phyloP scores from a whole-genome alignment of 345 rosid genomes.

The Populus euphratica region DNA sequence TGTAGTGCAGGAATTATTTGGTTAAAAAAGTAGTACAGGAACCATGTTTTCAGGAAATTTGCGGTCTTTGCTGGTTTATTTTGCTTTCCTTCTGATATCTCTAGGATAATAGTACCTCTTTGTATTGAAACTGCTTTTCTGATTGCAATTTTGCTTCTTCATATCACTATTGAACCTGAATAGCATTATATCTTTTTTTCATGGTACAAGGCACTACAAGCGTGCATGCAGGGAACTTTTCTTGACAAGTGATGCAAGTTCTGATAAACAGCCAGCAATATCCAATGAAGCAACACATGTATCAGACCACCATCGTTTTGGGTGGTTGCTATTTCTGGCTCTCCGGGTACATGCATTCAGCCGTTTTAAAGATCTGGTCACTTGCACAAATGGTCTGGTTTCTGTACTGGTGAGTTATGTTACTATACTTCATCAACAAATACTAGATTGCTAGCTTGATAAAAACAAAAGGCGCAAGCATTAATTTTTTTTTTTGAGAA shows the following conservation, averaged over 20 bases:
- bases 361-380: constrained; percentile 80
- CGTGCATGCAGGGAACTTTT: constrained; percentile 74
- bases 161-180: not conserved
- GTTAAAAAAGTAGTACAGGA: not conserved
- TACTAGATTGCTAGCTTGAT: not conserved
- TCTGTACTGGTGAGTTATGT: constrained; percentile 74
- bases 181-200: constrained; percentile 12
- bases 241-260: constrained; percentile 43
- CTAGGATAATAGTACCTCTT: not conserved
- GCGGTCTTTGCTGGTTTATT: not conserved
- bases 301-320: constrained; percentile 70
- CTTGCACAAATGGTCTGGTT: constrained; percentile 81
- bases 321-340: constrained; percentile 90
- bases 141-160: not conserved
- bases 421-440: constrained; percentile 2
- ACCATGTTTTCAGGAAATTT: not conserved
- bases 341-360: constrained; percentile 81
- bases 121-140: not conserved
- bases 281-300: constrained; percentile 35
- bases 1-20: too few relatives aligned
- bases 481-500: not conserved
- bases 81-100: not conserved
- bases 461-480: not conserved
- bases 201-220: constrained; percentile 59
- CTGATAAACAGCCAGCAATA: constrained; percentile 41